Base-by-base conservation (phyloP, 1,284 basidiomycete species). In the Paramarasmius palmivorus region DNA sequence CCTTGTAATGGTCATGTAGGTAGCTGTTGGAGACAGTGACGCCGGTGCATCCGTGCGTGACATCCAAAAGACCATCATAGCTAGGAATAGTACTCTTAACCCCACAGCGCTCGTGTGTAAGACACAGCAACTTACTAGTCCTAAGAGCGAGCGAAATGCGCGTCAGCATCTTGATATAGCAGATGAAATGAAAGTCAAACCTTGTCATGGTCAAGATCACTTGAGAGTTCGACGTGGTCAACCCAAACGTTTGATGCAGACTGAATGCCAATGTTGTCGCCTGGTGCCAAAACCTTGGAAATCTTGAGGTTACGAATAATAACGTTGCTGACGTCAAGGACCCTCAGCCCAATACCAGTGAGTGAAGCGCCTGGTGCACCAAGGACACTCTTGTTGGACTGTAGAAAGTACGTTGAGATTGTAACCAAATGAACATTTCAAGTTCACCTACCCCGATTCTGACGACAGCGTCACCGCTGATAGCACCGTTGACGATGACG, bases 261-360 rank as follows among this genome's bases (percentile, higher is more conserved):
- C 58, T 78, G 75, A 42, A 77, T 67, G 32, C 73, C 76, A 50
- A 77, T 67, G 26, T 71, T 72, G 60, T 78, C 74, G 39, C 76
- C 76, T 50, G 69, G 71, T 2, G 76, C 75, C 0, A 77, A 63
- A 25, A 79, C 77, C 63, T 78, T 78, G 38, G 73, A 73, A 52
- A 79, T 72, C 61, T 76, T 77, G 60, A 79, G 60, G 59, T 79
- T 79, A 26, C 77, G 72, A 56, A 78, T 71, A 60, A 79, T 79
- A 49, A 79, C 76, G 53, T 79, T 79, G 35, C 55, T 61, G 45
- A 68, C 69, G 34, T 72, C 61, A 45, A 75, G 56, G 47, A 78
- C 72, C 53, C 77, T 73, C 37, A 77, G 68, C 1, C 74, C 75
- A 56, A 71, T 66, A 41, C 75, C 75, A 39, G 61, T 61, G 44